Conservation (phyloP, 2,329 filamentous ascomycete genomes). For the Phaeosphaeria sp. region DNA sequence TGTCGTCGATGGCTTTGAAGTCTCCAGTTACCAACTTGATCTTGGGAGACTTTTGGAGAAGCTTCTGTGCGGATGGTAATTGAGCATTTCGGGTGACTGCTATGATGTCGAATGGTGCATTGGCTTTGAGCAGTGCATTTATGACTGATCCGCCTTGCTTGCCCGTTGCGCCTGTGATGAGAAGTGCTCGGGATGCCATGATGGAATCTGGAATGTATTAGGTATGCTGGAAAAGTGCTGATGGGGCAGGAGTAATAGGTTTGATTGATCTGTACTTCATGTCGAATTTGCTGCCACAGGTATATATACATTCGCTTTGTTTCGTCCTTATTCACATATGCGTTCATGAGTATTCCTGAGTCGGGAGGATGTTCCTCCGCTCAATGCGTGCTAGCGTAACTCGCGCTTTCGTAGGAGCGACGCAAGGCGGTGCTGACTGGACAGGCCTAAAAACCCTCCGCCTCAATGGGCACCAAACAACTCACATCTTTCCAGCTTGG, state of each 20-base stretch:
- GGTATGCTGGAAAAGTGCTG: no score
- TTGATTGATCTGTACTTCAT: background rate
- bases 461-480: no score
- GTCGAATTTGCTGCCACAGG: no score
- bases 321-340: background rate
- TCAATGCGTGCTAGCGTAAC: background rate
- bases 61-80: slow-evolving; percentile 58
- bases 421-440: background rate
- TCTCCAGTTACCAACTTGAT: slow-evolving; percentile 64
- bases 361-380: slow-evolving; percentile 2
- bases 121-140: slow-evolving; percentile 45
- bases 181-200: slow-evolving; percentile 26
- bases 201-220: background rate
- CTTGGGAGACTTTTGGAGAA: slow-evolving; percentile 53
- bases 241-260: background rate
- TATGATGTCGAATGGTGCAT: slow-evolving; percentile 57
- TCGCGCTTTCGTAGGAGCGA: slow-evolving; percentile 1
- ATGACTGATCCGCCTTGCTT: slow-evolving; percentile 55
- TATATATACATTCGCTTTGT: slow-evolving; percentile 1
- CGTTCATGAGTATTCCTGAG: background rate
- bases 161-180: slow-evolving; percentile 54
- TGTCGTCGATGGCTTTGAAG: slow-evolving; percentile 55
- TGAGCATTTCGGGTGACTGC: slow-evolving; percentile 63
- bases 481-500: no score
- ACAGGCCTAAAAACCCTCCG: background rate